phyloP scores from a whole-genome alignment of 2,329 filamentous ascomycete genomes.

The Ophiocordyceps sinensis region DNA sequence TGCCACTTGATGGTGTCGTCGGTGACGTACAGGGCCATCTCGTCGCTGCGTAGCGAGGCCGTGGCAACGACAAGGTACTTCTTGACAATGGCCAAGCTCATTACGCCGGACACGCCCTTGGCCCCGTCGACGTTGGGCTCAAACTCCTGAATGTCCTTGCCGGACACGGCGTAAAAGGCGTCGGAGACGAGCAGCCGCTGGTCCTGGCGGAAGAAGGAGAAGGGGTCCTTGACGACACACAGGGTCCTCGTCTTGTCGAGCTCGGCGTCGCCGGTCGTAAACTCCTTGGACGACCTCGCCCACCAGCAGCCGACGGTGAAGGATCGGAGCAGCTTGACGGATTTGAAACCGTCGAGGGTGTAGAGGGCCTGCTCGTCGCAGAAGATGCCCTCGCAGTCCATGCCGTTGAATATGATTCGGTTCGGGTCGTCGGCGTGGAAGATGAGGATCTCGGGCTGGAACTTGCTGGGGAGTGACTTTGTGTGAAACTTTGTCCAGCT shows the following conservation, averaged over 20 bases:
- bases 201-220: slow-evolving; percentile 56
- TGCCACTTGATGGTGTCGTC: slow-evolving; percentile 80
- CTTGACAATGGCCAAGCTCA: slow-evolving; percentile 72
- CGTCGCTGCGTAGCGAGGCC: slow-evolving; percentile 64
- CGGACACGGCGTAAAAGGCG: slow-evolving; percentile 53
- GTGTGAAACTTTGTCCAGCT: slow-evolving; percentile 65
- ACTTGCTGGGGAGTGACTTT: slow-evolving; percentile 39
- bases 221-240: slow-evolving; percentile 64
- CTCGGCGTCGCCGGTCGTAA: slow-evolving; percentile 52
- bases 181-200: slow-evolving; percentile 72
- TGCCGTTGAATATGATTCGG: slow-evolving; percentile 73
- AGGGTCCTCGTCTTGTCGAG: slow-evolving; percentile 58
- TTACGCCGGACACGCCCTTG: slow-evolving; percentile 62
- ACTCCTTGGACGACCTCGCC: slow-evolving; percentile 64
- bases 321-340: slow-evolving; percentile 48
- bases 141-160: slow-evolving; percentile 40
- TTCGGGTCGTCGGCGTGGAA: slow-evolving; percentile 78
- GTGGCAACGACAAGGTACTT: slow-evolving; percentile 76
- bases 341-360: slow-evolving; percentile 74
- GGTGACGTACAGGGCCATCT: slow-evolving; percentile 84
- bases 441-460: slow-evolving; percentile 37
- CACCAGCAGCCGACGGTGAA: slow-evolving; percentile 70
- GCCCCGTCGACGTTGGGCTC: slow-evolving; percentile 67
- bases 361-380: slow-evolving; percentile 55
- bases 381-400: slow-evolving; percentile 49